Percentiles rank a stretch among this genome's conserved stretches.
phyloP scores from a whole-genome alignment of 2,329 filamentous ascomycete species.

The Alternaria viburni region DNA sequence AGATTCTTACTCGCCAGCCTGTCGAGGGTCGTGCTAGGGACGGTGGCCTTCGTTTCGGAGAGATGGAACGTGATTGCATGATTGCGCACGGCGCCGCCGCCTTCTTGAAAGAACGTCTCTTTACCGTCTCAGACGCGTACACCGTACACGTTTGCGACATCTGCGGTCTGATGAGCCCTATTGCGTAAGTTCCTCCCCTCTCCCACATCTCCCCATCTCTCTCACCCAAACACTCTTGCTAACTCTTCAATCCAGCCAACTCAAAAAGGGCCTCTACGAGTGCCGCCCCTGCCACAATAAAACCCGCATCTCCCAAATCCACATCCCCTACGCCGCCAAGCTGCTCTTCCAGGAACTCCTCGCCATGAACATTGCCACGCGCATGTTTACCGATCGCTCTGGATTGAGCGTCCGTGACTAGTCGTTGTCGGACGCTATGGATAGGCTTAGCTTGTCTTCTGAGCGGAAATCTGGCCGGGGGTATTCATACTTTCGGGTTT shows the following conservation, averaged over 20 bases:
- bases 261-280: constrained; percentile 95
- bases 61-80: constrained; percentile 99
- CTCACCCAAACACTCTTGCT: constrained; percentile 9
- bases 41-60: constrained; percentile 97
- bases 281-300: constrained; percentile 99
- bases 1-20: constrained; percentile 96
- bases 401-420: constrained; percentile 70
- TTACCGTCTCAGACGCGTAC: constrained; percentile 98
- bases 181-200: constrained; percentile 78
- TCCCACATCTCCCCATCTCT: neutral
- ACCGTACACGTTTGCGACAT: constrained; percentile 98
- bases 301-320: constrained; percentile 96
- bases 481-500: neutral
- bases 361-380: constrained; percentile 96
- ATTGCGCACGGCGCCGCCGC: constrained; percentile 98
- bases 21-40: constrained; percentile 98
- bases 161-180: constrained; percentile 97
- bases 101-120: constrained; percentile 96
- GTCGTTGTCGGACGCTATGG: neutral
- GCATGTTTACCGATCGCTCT: constrained; percentile 91
- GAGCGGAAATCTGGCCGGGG: neutral
- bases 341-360: constrained; percentile 97
- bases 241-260: constrained; percentile 65
- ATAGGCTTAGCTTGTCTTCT: neutral
- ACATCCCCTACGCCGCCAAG: constrained; percentile 98